Evolutionary conservation across 805 yeast species (phyloP).

Genomic region (Starmerella geochares): DNA sequence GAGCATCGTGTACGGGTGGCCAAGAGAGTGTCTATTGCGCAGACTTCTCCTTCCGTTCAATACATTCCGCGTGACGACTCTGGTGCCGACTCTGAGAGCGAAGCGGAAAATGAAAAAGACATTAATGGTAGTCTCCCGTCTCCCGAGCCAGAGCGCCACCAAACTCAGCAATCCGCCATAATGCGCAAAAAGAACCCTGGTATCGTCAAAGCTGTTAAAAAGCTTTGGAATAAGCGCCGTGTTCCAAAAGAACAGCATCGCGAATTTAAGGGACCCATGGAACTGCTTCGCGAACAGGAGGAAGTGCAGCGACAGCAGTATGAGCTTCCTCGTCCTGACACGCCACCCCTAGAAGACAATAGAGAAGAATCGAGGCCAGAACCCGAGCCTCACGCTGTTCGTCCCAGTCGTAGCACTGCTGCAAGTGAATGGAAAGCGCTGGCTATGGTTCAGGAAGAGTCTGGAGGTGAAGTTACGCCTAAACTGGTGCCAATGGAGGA

Average conservation of each 20-base stretch:
- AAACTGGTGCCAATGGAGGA: neutral
- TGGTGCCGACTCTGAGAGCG: neutral
- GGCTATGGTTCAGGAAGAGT: constrained; percentile 6
- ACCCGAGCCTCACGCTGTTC: neutral
- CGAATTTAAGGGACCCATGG: constrained; percentile 7
- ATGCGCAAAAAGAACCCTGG: neutral
- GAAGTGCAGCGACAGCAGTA: neutral
- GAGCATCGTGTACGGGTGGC: neutral
- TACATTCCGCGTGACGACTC: neutral
- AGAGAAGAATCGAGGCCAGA: neutral
- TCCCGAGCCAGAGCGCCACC: neutral
- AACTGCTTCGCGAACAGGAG: neutral
- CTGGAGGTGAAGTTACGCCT: neutral
- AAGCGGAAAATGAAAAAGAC: neutral
- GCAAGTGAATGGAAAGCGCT: neutral
- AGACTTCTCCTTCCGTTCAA: constrained; percentile 1
- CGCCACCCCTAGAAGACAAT: neutral
- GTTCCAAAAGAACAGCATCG: neutral
- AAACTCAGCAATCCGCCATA: neutral
- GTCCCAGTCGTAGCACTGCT: neutral
- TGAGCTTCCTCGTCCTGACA: neutral
- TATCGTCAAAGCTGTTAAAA: constrained; percentile 3
- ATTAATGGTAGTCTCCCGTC: neutral
- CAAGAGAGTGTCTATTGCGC: constrained; percentile 4
- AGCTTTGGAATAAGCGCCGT: neutral